Base-by-base conservation (phyloP, 176 grass and related monocot species). In the Puccinellia tenuiflora region DNA sequence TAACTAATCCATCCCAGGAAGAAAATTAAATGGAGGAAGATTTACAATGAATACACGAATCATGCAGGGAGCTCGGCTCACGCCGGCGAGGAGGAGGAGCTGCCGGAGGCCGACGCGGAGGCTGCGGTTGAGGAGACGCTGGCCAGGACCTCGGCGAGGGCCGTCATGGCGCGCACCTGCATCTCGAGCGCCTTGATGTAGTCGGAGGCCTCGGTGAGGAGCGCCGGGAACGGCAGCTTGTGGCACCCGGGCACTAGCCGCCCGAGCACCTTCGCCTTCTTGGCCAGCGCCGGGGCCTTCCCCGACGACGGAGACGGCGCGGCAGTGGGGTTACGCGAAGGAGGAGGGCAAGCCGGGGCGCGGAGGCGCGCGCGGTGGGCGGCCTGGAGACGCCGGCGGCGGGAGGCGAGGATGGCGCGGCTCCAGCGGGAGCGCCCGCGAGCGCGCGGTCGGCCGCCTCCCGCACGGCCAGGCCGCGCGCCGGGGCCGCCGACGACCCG, bases 171-270 rank as follows among this genome's bases (percentile, higher is more conserved):
- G 66, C 93, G 91, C 11, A 99, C 93, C 82, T 99, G 96, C 96
- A 99, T 96, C 93, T 99, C 87, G 4, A 99, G 91, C 53, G 96
- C 96, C 31, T 70, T 63, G 59, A 94, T 96, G 89, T 99, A 99
- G 82, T 99, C 96, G 15, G 85, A 89, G 25, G 85, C 81, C 87
- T 99, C 93, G 38, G 81, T 86, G 10, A 96, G 83, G 18, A 99
- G 89, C 40, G 71, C 80, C 50, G 89, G 85, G 40, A 99, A 88
- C 35, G 93, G 51, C 48, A 99, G 85, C 70, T 86, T 95, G 52
- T 88, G 88, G 89, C 96, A 90, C 29, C 96, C 96, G 5, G 93
- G 96, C 29, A 99, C 93, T 5, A 99, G 84, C 51, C 79, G 85
- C 31, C 87, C 91, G 28, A 98, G 91, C 9, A 98, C 89, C 80